Conservation (phyloP, 2,329 filamentous ascomycete species). For the Xylaria hypoxylon region DNA sequence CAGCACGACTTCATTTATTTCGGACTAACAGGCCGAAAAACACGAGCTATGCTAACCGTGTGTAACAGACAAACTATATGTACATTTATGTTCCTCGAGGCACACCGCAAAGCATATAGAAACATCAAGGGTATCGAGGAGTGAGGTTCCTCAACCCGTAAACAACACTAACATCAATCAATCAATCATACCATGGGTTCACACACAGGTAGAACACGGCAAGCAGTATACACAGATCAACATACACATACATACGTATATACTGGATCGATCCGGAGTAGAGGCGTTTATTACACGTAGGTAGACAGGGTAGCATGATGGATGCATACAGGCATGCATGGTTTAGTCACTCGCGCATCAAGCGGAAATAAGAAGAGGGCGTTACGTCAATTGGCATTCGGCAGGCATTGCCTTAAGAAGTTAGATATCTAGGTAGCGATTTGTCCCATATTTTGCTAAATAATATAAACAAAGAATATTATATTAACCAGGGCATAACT, state of each 20-base stretch:
- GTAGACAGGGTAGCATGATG: conserved; percentile 11
- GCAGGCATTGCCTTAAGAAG: conserved; percentile 11
- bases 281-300: conserved; percentile 29
- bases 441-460: conserved; percentile 9
- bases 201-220: conserved; percentile 28
- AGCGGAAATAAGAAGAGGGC: neutral
- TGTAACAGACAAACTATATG: conserved; percentile 78
- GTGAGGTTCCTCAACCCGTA: conserved; percentile 12
- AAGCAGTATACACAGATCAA: conserved; percentile 32
- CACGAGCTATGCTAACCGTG: neutral
- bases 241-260: conserved; percentile 25
- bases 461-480: conserved; percentile 11
- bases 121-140: conserved; percentile 60
- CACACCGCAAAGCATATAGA: conserved; percentile 83
- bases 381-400: conserved; percentile 14
- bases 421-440: conserved; percentile 1
- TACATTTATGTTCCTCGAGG: conserved; percentile 87
- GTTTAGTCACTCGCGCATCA: neutral
- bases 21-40: neutral
- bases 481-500: conserved; percentile 1
- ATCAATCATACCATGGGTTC: conserved; percentile 7
- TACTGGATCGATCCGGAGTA: conserved; percentile 16
- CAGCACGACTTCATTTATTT: neutral
- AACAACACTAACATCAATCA: neutral
- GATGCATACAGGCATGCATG: conserved; percentile 6